Percentiles rank a stretch among this genome's conserved stretches.
Evolutionary conservation across 1,284 basidiomycete genomes (phyloP).

Genomic region (Hypsizygus ulmarius): DNA sequence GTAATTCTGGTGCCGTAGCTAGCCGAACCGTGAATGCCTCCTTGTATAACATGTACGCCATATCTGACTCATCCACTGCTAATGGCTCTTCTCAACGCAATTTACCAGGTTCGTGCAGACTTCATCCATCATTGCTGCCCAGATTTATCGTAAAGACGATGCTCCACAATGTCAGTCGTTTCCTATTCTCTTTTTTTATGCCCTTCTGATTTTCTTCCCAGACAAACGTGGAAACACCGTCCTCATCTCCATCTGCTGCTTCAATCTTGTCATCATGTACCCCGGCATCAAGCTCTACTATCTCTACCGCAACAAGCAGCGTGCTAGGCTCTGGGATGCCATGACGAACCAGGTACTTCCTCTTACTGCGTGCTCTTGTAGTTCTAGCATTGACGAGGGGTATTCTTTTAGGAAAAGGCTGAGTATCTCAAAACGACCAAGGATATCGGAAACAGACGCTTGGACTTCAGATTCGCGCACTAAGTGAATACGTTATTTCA

Average conservation of each 20-base stretch:
- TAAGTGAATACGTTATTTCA: constrained; percentile 17
- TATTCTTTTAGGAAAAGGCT: constrained; percentile 34
- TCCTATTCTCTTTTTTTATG: not conserved
- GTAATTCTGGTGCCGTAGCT: constrained; percentile 54
- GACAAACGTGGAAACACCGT: constrained; percentile 49
- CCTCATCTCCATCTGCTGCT: constrained; percentile 42
- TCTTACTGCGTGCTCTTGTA: not conserved
- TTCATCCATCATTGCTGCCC: constrained; percentile 39
- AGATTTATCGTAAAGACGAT: constrained; percentile 53
- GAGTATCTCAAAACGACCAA: constrained; percentile 43
- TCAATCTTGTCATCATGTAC: constrained; percentile 51
- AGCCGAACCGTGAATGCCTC: constrained; percentile 54
- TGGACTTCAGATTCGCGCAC: constrained; percentile 47
- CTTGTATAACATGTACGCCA: constrained; percentile 59
- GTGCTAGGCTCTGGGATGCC: constrained; percentile 47
- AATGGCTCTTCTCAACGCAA: no score
- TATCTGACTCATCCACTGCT: no score
- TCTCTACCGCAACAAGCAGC: constrained; percentile 47
- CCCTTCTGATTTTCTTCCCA: constrained; percentile 17
- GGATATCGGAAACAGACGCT: constrained; percentile 37
- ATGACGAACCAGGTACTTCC: constrained; percentile 46
- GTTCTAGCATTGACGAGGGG: not conserved
- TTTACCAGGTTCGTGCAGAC: constrained; percentile 45
- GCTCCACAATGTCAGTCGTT: constrained; percentile 43
- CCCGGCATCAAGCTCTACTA: constrained; percentile 52